These are phyloP conservation scores for Fusarium sp. DNA, from an alignment of 2,329 filamentous ascomycete species.

Conservation along the genomic window DNA sequence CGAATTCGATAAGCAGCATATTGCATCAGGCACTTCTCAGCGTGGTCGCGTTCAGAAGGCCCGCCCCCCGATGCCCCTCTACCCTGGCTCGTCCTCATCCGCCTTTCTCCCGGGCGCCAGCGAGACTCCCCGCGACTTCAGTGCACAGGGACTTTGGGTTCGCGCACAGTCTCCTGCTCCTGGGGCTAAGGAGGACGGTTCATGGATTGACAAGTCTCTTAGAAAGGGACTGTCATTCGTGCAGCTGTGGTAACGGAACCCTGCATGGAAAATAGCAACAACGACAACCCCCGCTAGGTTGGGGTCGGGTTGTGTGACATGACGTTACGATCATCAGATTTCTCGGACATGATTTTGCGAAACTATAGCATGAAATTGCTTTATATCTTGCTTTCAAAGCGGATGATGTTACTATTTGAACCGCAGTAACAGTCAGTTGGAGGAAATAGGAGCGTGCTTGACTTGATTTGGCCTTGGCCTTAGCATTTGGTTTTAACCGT, in stretches of 20 bases:
- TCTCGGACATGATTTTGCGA: conserved; percentile 23
- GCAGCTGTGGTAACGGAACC: conserved; percentile 32
- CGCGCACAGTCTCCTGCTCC: conserved; percentile 20
- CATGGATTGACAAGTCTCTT: conserved; percentile 41
- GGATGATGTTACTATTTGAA: conserved; percentile 8
- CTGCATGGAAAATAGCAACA: conserved; percentile 6
- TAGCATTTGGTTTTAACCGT: conserved; percentile 1
- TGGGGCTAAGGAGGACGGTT: conserved; percentile 28
- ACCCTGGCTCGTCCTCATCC: conserved; percentile 34
- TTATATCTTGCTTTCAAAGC: conserved; percentile 7
- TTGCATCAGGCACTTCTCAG: conserved; percentile 37
- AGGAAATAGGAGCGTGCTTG: conserved; percentile 13
- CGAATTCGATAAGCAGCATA: conserved; percentile 30
- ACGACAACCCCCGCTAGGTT: conserved; percentile 10
- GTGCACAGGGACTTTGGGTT: conserved; percentile 39
- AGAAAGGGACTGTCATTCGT: conserved; percentile 35
- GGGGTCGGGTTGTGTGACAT: conserved; percentile 12
- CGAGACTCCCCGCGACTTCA: conserved; percentile 43
- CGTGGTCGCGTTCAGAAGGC: conserved; percentile 30
- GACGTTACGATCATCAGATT: conserved; percentile 29
- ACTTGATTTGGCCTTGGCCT: background rate
- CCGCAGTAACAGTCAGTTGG: background rate
- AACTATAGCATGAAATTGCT: background rate
- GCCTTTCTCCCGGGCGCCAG: conserved; percentile 37
- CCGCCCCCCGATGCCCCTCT: conserved; percentile 36